phyloP scores from a whole-genome alignment of 371 early-diverging fungal genomes.

The Antonospora locustae region DNA sequence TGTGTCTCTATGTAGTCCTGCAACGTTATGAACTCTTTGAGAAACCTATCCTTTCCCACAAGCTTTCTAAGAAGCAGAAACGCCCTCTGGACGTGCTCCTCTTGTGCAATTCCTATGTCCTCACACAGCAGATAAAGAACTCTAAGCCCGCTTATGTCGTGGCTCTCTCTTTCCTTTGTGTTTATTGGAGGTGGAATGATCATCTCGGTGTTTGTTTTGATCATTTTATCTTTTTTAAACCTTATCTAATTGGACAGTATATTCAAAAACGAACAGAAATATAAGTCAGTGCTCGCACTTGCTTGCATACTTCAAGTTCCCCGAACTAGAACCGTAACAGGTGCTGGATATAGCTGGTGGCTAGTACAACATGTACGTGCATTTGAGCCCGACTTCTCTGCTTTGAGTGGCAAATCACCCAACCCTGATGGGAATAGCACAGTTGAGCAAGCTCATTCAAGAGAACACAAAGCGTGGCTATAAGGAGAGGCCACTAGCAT shows the following conservation, averaged over 20 bases:
- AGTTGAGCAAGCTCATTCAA: constrained; percentile 75
- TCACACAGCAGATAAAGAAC: constrained; percentile 40
- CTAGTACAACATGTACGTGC: no score
- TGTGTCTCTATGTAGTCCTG: constrained; percentile 29
- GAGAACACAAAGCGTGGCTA: constrained; percentile 74
- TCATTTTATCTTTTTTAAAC: no score
- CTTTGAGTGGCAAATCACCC: no score
- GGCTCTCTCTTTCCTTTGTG: constrained; percentile 39
- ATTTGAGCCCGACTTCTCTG: no score
- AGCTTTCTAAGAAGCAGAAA: constrained; percentile 32
- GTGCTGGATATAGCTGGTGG: no score
- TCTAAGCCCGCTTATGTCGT: constrained; percentile 30
- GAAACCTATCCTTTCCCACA: constrained; percentile 35
- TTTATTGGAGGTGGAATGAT: constrained; percentile 36
- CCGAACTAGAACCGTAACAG: no score
- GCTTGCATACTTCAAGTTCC: no score
- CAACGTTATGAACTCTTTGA: constrained; percentile 29
- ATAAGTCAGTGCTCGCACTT: no score
- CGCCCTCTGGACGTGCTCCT: constrained; percentile 27
- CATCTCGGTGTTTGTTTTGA: no score
- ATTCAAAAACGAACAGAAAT: no score
- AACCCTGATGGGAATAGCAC: constrained; percentile 69
- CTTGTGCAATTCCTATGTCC: constrained; percentile 30
- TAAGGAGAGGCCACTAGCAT: constrained; percentile 66
- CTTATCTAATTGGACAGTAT: no score